These are phyloP conservation scores for Plicaturopsis crispa DNA, from an alignment of 768 basidiomycete genomes.

Conservation along the genomic window DNA sequence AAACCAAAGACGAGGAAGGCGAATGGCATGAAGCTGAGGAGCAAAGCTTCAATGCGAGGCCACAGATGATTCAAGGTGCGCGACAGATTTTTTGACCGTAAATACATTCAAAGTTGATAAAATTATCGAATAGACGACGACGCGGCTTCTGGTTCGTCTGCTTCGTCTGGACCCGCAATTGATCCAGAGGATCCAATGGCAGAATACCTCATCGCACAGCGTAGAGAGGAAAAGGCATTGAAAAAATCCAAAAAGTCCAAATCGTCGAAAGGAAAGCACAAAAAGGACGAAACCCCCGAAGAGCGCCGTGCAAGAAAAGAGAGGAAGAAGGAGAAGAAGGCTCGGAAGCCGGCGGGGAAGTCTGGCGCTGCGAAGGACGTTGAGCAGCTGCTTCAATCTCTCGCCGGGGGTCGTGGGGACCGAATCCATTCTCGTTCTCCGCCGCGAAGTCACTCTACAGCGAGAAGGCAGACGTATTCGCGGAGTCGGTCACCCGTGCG, in stretches of 20 bases:
- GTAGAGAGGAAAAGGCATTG: conserved; percentile 59
- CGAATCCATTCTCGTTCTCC: conserved; percentile 7
- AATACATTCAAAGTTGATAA: neutral
- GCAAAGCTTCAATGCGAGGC: conserved; percentile 83
- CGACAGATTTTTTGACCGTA: conserved; percentile 3
- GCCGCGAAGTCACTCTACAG: conserved; percentile 12
- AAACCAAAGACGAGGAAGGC: conserved; percentile 69
- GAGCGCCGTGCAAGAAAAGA: conserved; percentile 73
- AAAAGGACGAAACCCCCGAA: conserved; percentile 69
- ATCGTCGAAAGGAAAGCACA: conserved; percentile 49
- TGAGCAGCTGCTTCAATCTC: conserved; percentile 51
- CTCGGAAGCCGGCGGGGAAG: conserved; percentile 39
- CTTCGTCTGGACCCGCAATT: conserved; percentile 55
- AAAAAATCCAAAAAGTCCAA: conserved; percentile 54
- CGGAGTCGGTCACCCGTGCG: conserved; percentile 4
- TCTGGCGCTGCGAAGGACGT: conserved; percentile 61
- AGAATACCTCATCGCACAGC: conserved; percentile 77
- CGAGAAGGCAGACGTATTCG: conserved; percentile 2
- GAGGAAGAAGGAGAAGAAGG: conserved; percentile 63
- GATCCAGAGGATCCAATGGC: conserved; percentile 99
- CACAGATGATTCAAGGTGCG: conserved; percentile 59
- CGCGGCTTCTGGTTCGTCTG: conserved; percentile 58
- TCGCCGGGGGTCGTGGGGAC: conserved; percentile 29
- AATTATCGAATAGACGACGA: conserved; percentile 32
- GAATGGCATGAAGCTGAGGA: conserved; percentile 82